Evolutionary conservation across 2,329 filamentous ascomycete species (phyloP).

Genomic region (Paecilomyces formosus): DNA sequence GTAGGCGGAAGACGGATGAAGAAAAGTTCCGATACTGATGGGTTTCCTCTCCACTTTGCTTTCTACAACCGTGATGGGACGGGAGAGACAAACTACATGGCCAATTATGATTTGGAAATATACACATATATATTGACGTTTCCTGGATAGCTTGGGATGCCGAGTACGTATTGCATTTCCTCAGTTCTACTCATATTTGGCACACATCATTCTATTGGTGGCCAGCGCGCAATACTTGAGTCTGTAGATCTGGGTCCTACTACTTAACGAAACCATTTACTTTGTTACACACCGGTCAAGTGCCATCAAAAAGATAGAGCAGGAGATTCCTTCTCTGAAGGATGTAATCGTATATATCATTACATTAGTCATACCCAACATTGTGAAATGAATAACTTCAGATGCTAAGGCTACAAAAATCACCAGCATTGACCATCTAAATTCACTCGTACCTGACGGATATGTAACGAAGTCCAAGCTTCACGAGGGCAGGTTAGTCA

Average conservation of each 20-base stretch:
- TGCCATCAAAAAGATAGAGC: not conserved
- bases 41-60: not conserved
- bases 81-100: not conserved
- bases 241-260: not conserved
- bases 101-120: too few species aligned
- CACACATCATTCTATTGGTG: too few species aligned
- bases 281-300: not conserved
- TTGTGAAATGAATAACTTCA: constrained; percentile 10
- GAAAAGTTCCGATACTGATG: not conserved
- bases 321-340: not conserved
- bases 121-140: too few species aligned
- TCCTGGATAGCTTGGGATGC: too few species aligned
- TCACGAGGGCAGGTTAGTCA: constrained; percentile 10
- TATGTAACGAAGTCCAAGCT: constrained; percentile 16
- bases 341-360: not conserved
- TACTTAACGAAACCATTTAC: not conserved
- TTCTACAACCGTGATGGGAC: not conserved
- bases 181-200: too few species aligned
- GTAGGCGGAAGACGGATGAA: not conserved
- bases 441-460: not conserved
- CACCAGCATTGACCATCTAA: constrained; percentile 10
- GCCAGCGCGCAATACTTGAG: too few species aligned
- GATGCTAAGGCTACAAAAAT: constrained; percentile 9
- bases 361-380: not conserved
- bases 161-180: too few species aligned